Evolutionary conservation across 305 asterid species (phyloP).

Genomic region (Petunia hybrid): DNA sequence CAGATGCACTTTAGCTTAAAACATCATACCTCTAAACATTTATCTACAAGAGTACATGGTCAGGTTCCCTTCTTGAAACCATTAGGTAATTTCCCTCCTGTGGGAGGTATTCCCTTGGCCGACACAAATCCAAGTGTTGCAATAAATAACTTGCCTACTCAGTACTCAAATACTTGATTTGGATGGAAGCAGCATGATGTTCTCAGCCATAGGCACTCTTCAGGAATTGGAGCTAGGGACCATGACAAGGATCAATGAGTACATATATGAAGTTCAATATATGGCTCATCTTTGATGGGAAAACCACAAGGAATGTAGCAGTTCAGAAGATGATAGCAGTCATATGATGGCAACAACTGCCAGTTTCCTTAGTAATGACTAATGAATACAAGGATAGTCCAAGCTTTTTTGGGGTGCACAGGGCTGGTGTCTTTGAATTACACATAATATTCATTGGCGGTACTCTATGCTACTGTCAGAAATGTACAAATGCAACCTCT

Average conservation of each 20-base stretch:
- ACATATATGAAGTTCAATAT: slow-evolving; percentile 32
- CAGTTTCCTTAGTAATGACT: slow-evolving; percentile 28
- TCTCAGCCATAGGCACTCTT: slow-evolving; percentile 42
- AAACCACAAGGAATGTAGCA: slow-evolving; percentile 44
- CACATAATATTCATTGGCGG: slow-evolving; percentile 50
- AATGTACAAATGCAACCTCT: slow-evolving; percentile 33
- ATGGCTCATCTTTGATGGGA: slow-evolving; percentile 36
- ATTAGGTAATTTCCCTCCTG: slow-evolving; percentile 36
- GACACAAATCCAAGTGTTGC: slow-evolving; percentile 14
- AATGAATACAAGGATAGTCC: slow-evolving; percentile 23
- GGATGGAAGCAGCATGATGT: slow-evolving; percentile 34
- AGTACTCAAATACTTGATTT: slow-evolving; percentile 37
- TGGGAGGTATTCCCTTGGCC: slow-evolving; percentile 20
- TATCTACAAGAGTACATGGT: slow-evolving; percentile 21
- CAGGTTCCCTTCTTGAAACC: slow-evolving; percentile 44
- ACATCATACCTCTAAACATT: slow-evolving; percentile 21
- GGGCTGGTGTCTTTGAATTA: slow-evolving; percentile 36
- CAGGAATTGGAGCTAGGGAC: slow-evolving; percentile 45
- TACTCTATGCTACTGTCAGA: slow-evolving; percentile 37
- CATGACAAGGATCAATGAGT: slow-evolving; percentile 38
- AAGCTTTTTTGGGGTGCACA: slow-evolving; percentile 45
- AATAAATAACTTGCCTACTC: background rate
- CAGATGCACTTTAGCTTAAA: slow-evolving; percentile 29
- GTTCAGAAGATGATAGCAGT: slow-evolving; percentile 44
- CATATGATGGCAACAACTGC: slow-evolving; percentile 45